These are phyloP conservation scores for Eutypa lata DNA, from an alignment of 2,329 filamentous ascomycete species.

Conservation along the genomic window DNA sequence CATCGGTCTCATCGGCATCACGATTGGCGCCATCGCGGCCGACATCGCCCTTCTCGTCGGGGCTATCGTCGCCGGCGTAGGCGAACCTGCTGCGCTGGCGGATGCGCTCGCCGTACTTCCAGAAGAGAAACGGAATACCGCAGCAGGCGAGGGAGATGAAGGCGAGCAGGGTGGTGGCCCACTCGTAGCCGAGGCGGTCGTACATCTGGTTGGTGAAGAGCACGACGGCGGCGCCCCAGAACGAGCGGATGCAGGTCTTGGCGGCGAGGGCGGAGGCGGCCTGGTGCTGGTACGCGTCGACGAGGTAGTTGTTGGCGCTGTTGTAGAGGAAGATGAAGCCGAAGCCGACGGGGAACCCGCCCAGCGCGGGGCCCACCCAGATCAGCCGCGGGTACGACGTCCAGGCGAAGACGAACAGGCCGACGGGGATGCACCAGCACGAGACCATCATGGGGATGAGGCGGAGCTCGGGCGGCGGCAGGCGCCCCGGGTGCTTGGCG, in stretches of 20 bases:
- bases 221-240: slow-evolving; percentile 76
- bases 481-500: slow-evolving; percentile 19
- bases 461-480: slow-evolving; percentile 71
- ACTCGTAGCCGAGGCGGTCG: slow-evolving; percentile 66
- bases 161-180: slow-evolving; percentile 70
- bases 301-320: slow-evolving; percentile 71
- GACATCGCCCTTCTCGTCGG: slow-evolving; percentile 30
- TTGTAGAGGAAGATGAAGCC: slow-evolving; percentile 85
- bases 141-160: slow-evolving; percentile 77
- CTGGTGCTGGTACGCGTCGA: slow-evolving; percentile 64
- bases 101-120: slow-evolving; percentile 70
- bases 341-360: slow-evolving; percentile 70
- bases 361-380: slow-evolving; percentile 71
- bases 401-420: slow-evolving; percentile 59
- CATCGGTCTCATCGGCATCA: slow-evolving; percentile 31
- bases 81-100: slow-evolving; percentile 69
- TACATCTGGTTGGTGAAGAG: slow-evolving; percentile 86
- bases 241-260: slow-evolving; percentile 75
- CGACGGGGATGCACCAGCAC: slow-evolving; percentile 67
- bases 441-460: slow-evolving; percentile 80
- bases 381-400: slow-evolving; percentile 60
- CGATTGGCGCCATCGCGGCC: slow-evolving; percentile 30
- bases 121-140: slow-evolving; percentile 80
- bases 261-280: slow-evolving; percentile 78
- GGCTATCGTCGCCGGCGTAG: slow-evolving; percentile 58